Evolutionary conservation across 305 asterid genomes (phyloP).

Genomic region (Ilex paraguariensis): DNA sequence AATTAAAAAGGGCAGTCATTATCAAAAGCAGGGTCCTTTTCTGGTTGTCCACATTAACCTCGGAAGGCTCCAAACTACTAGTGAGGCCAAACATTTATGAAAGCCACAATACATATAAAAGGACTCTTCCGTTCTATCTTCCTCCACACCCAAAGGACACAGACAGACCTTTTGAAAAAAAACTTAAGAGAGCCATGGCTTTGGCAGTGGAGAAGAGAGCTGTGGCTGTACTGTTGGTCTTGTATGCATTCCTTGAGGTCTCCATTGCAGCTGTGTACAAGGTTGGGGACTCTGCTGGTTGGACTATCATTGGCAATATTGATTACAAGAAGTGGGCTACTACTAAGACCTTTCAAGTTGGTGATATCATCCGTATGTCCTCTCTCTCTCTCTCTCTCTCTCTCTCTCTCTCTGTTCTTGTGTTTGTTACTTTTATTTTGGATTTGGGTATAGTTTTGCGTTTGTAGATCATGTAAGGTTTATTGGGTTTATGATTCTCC

Average conservation of each 20-base stretch:
- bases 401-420: too few relatives aligned
- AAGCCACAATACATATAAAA: too few relatives aligned
- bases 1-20: too few relatives aligned
- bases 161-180: not conserved
- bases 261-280: conserved; percentile 43
- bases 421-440: too few relatives aligned
- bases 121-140: too few relatives aligned
- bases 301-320: conserved; percentile 82
- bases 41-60: conserved; percentile 9
- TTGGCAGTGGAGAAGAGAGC: conserved; percentile 5
- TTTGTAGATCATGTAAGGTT: too few relatives aligned
- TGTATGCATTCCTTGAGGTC: conserved; percentile 13
- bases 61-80: conserved; percentile 2
- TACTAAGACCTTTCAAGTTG: conserved; percentile 48
- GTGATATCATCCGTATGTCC: conserved; percentile 56
- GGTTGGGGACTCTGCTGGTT: conserved; percentile 86
- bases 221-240: conserved; percentile 16
- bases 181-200: conserved; percentile 17
- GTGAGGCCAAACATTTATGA: too few relatives aligned
- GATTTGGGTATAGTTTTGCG: too few relatives aligned
- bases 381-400: not conserved
- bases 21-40: too few relatives aligned
- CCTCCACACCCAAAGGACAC: not conserved
- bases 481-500: too few relatives aligned
- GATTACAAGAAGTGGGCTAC: conserved; percentile 72